Conservation (phyloP, 2,329 filamentous ascomycete genomes). For the Aureobasidium leucospermi region DNA sequence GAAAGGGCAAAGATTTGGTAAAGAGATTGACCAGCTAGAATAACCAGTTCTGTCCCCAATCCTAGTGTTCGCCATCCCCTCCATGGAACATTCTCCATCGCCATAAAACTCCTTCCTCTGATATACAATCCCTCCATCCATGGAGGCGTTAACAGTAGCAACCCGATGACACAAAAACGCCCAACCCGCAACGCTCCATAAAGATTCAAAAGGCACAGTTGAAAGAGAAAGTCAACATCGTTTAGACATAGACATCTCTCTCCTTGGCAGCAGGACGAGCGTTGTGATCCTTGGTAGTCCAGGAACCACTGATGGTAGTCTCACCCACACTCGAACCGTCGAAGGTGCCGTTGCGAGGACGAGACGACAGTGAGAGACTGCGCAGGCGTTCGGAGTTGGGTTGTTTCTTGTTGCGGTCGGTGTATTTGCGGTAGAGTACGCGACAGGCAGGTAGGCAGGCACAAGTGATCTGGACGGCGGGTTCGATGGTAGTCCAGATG, state of each 20-base stretch:
- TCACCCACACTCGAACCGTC: no score
- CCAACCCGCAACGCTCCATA: no score
- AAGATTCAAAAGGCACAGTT: no score
- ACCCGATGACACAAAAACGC: no score
- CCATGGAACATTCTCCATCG: no score
- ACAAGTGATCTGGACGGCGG: constrained; percentile 17
- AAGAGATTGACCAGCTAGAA: no score
- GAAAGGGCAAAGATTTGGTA: no score
- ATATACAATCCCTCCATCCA: no score
- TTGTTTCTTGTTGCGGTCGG: not conserved
- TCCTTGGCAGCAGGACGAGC: not conserved
- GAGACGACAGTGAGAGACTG: not conserved
- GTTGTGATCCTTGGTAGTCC: not conserved
- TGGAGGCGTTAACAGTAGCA: no score
- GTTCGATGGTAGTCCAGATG: constrained; percentile 18
- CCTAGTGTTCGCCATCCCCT: no score
- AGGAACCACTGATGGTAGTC: not conserved
- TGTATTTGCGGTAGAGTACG: not conserved
- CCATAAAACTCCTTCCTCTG: no score
- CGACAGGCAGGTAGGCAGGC: constrained; percentile 15
- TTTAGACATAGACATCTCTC: not conserved
- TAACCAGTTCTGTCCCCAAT: no score
- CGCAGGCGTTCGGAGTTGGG: not conserved
- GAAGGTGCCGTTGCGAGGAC: not conserved
- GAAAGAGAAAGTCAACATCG: not conserved